Conservation (phyloP, 23 red algal species). For the Gracilariopsis chorda region DNA sequence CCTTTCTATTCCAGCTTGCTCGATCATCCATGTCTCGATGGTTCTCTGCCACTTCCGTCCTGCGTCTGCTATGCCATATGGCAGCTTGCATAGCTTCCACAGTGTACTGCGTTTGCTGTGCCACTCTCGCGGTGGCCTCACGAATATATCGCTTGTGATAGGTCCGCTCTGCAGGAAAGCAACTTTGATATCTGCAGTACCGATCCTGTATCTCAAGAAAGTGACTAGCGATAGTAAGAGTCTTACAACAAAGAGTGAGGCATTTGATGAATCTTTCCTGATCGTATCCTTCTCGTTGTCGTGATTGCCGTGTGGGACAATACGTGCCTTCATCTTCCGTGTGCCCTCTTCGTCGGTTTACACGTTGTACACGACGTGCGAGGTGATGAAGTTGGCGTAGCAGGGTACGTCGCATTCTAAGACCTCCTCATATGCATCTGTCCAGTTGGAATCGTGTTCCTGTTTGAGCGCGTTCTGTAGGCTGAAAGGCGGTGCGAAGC, state of each 20-base stretch:
- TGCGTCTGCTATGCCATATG: constrained; percentile 25
- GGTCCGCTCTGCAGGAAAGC: constrained; percentile 15
- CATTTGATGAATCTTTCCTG: constrained; percentile 35
- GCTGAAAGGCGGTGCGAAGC: background rate
- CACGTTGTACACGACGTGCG: constrained; percentile 44
- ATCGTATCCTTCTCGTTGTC: constrained; percentile 34
- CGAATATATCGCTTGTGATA: constrained; percentile 19
- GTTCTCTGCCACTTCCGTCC: constrained; percentile 18
- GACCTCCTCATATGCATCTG: constrained; percentile 4
- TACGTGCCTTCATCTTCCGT: background rate
- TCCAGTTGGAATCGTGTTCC: constrained; percentile 1
- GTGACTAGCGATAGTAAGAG: constrained; percentile 17
- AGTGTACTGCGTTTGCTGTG: background rate
- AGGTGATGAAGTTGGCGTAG: constrained; percentile 4
- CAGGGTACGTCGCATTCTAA: background rate
- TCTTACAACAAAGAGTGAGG: background rate
- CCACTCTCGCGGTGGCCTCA: constrained; percentile 14
- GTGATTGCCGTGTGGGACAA: constrained; percentile 27
- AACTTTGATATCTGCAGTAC: constrained; percentile 2
- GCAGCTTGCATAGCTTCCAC: constrained; percentile 27
- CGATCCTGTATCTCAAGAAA: constrained; percentile 1
- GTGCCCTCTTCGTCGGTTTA: constrained; percentile 3
- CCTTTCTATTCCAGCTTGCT: background rate
- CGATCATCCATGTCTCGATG: background rate
- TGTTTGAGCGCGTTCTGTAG: constrained; percentile 1